Evolutionary conservation across 768 basidiomycete genomes (phyloP).

Genomic region (Rhizopogon roseolus): DNA sequence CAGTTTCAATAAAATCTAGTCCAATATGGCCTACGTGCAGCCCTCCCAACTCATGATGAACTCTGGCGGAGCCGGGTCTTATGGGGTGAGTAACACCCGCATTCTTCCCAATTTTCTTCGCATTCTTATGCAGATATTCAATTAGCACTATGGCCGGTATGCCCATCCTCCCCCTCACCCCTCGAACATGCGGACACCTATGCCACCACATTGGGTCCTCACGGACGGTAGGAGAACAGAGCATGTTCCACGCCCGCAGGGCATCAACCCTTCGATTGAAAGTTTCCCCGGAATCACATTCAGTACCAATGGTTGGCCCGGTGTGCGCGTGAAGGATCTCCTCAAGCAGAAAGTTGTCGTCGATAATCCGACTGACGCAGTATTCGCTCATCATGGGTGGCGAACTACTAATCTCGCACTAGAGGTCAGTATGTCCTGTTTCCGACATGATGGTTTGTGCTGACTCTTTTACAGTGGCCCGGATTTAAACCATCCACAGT

Average conservation of each 20-base stretch:
- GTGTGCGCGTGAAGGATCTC: slow-evolving; percentile 15
- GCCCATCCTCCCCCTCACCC: slow-evolving; percentile 18
- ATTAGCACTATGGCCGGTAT: slow-evolving; percentile 9
- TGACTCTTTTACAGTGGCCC: slow-evolving; percentile 14
- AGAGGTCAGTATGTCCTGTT: slow-evolving; percentile 8
- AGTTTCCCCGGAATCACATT: slow-evolving; percentile 15
- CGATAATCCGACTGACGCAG: slow-evolving; percentile 13
- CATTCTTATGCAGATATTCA: neutral
- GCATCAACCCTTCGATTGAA: slow-evolving; percentile 9
- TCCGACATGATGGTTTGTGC: neutral
- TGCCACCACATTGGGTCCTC: slow-evolving; percentile 14
- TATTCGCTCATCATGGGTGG: slow-evolving; percentile 15
- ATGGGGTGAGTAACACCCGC: neutral
- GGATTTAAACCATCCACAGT: slow-evolving; percentile 7
- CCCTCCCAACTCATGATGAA: slow-evolving; percentile 3
- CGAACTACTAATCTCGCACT: slow-evolving; percentile 15
- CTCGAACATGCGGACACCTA: slow-evolving; percentile 1
- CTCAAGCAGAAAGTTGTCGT: slow-evolving; percentile 3
- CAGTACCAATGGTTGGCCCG: slow-evolving; percentile 12
- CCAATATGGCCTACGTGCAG: slow-evolving; percentile 4
- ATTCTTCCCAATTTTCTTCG: neutral
- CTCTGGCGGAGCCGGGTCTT: slow-evolving; percentile 7
- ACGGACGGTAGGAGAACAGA: slow-evolving; percentile 13
- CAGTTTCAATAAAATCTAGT: neutral
- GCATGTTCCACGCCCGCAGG: slow-evolving; percentile 14